Evolutionary conservation across 2,329 filamentous ascomycete species (phyloP), one percentile per base, ranked within the genome.

Genomic region (Colletotrichum sp.): DNA sequence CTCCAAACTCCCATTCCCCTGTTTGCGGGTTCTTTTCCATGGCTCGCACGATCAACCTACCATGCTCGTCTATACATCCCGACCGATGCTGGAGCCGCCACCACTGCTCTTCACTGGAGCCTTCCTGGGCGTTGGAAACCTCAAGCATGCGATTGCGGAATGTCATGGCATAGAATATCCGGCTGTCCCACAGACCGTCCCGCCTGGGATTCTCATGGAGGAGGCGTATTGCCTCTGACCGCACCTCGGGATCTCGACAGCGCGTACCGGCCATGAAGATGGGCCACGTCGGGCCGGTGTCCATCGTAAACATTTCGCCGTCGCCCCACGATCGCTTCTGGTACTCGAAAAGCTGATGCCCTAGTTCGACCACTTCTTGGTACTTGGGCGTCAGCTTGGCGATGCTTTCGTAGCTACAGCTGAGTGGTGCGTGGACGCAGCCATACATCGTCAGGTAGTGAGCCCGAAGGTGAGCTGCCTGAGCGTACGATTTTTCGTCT

Each of bases 101-200:
- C 78, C 78, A 80, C 63, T 81, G 80, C 59, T 79, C 78, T 18
- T 77, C 63, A 1, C 67, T 24, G 8, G 44, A 76, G 2, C 80
- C 80, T 64, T 80, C 79, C 10, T 36, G 62, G 30, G 75, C 72
- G 49, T 80, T 80, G 36, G 77, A 78, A 4, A 39, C 24, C 76
- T 82, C 81, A 21, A 80, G 26, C 3, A 44, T 60, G 3, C 76
- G 71, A 60, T 80, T 78, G 18, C 70, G 60, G 3, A 76, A 66
- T 32, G 59, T 78, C 57, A 81, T 62, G 2, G 79, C 78, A 18
- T 74, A 70, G 21, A 81, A 69, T 15, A 78, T 71, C 18, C 79
- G 77, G 30, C 75, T 80, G 55, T 82, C 80, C 80, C 80, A 81
- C 34, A 83, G 80, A 1, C 80, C 80, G 73, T 83, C 81, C n/a